Conservation (phyloP, 345 rosid genomes). For the Citrus reticulata region DNA sequence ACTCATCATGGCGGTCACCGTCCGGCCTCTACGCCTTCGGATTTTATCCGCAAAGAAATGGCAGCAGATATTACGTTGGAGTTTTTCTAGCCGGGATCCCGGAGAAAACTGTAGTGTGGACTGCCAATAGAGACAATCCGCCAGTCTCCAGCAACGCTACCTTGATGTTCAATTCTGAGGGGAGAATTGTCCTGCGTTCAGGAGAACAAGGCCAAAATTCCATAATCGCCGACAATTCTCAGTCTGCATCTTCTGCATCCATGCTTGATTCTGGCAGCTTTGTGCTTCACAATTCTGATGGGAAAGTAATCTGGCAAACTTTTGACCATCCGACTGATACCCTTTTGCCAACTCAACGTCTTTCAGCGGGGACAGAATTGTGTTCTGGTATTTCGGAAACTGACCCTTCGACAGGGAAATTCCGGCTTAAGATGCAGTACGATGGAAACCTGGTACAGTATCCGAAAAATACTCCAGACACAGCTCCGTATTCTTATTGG, state of each 20-base stretch:
- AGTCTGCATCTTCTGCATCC: slow-evolving; percentile 11
- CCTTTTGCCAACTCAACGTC: slow-evolving; percentile 12
- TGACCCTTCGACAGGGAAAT: slow-evolving; percentile 12
- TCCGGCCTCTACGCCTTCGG: slow-evolving; percentile 38
- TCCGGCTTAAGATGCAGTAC: slow-evolving; percentile 10
- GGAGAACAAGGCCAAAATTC: neutral
- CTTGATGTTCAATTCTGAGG: neutral
- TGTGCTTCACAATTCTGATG: slow-evolving; percentile 21
- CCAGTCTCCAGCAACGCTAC: slow-evolving; percentile 14
- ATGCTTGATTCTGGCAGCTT: slow-evolving; percentile 32
- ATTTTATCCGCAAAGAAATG: slow-evolving; percentile 22
- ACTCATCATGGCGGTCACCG: slow-evolving; percentile 28
- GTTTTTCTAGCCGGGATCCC: slow-evolving; percentile 19
- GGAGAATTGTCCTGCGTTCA: slow-evolving; percentile 9
- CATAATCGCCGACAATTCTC: neutral
- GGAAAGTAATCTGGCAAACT: slow-evolving; percentile 21
- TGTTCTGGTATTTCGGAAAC: slow-evolving; percentile 6
- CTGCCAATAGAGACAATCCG: slow-evolving; percentile 7
- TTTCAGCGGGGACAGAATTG: slow-evolving; percentile 1
- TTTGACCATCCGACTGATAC: slow-evolving; percentile 15
- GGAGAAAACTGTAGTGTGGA: slow-evolving; percentile 13
- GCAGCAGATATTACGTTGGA: slow-evolving; percentile 18
- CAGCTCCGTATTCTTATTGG: neutral
- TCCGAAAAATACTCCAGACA: neutral
- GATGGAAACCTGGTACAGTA: slow-evolving; percentile 27